These are phyloP conservation scores for Kalanchoe fedtschenkoi DNA, from an alignment of 164 flowering plant species.

Conservation along the genomic window DNA sequence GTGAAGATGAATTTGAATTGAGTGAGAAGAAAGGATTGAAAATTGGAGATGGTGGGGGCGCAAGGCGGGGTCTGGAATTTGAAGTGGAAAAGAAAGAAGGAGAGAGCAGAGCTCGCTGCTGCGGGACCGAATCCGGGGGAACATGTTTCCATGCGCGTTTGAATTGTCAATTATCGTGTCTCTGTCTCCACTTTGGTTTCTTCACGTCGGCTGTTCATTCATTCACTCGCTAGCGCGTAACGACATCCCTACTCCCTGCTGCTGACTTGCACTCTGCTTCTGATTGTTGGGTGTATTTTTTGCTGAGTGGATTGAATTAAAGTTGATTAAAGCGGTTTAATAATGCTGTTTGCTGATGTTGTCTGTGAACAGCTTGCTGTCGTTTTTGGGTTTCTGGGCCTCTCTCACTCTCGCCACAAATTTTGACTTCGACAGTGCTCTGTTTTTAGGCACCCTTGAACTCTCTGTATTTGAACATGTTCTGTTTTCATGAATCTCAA, in stretches of 20 bases:
- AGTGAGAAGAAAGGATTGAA: not conserved
- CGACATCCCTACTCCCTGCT: not conserved
- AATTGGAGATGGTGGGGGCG: not conserved
- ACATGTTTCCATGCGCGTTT: slow-evolving; percentile 13
- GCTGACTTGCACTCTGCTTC: not conserved
- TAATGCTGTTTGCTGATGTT: slow-evolving; percentile 19
- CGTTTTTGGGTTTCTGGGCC: not conserved
- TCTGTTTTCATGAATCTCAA: too few species aligned
- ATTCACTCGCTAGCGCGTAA: too few species aligned
- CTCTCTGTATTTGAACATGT: too few species aligned
- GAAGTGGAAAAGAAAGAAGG: slow-evolving; percentile 6
- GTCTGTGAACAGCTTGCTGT: slow-evolving; percentile 29
- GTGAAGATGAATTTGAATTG: slow-evolving; percentile 11
- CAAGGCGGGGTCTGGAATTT: slow-evolving; percentile 33
- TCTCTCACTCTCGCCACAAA: not conserved
- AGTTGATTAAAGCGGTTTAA: not conserved
- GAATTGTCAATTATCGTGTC: not conserved
- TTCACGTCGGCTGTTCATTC: not conserved
- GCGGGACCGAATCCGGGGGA: not conserved
- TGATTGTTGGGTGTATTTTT: not conserved
- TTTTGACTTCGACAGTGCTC: not conserved
- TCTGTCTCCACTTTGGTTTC: not conserved
- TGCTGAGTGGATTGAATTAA: not conserved
- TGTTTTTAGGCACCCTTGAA: too few species aligned
- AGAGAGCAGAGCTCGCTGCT: too few species aligned